A percentile compares a stretch with the other conserved stretches of the same genome.
These are phyloP conservation scores for Coemansia sp. DNA, from an alignment of 192 early-diverging fungal genomes.

Conservation along the genomic window DNA sequence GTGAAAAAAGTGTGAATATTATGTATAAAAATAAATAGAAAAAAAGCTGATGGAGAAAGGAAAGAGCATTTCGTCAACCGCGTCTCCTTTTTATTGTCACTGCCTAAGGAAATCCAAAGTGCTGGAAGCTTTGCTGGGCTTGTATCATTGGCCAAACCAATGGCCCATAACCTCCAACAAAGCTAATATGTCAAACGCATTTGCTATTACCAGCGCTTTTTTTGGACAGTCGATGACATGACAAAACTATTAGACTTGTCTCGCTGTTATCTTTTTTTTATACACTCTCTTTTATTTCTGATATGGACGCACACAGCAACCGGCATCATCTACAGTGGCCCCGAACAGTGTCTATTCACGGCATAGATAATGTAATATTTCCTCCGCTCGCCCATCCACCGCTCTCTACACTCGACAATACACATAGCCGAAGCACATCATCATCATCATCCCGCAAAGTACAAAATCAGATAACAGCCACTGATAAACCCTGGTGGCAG, in stretches of 20 bases:
- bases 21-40: background rate
- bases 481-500: slow-evolving; percentile 35
- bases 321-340: slow-evolving; percentile 3
- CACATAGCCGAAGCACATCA: background rate
- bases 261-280: background rate
- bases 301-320: background rate
- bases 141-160: background rate
- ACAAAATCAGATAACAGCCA: background rate
- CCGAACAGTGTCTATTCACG: background rate
- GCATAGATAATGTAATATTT: background rate
- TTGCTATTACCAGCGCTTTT: background rate
- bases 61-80: background rate
- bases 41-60: background rate
- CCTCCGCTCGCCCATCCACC: background rate
- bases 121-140: slow-evolving; percentile 9
- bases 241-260: background rate
- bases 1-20: background rate
- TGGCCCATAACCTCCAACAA: background rate
- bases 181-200: background rate
- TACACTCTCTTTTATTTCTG: background rate
- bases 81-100: background rate
- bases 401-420: background rate
- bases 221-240: background rate
- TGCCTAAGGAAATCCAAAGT: background rate
- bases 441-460: background rate